phyloP scores from a whole-genome alignment of 2,329 filamentous ascomycete species.

The Plenodomus biglobosus region DNA sequence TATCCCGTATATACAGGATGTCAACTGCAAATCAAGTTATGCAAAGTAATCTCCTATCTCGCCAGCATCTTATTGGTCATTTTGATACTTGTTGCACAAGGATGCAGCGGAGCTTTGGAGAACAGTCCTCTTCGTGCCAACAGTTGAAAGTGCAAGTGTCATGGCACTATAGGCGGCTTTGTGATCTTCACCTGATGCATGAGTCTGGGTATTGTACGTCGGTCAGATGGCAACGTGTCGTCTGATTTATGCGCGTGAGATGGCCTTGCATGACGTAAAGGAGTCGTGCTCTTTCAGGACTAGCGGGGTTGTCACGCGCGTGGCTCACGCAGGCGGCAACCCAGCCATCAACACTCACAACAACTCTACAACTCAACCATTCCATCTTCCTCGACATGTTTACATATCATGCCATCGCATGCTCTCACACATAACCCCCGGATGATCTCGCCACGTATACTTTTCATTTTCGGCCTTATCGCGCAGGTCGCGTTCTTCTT shows the following conservation, averaged over 20 bases:
- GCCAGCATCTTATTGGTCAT: too few relatives aligned
- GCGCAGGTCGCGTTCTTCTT: constrained; percentile 27
- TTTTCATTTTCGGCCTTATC: constrained; percentile 19
- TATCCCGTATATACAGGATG: too few relatives aligned
- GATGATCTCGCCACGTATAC: constrained; percentile 12
- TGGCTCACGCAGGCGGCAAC: constrained; percentile 19
- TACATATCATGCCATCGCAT: constrained; percentile 23
- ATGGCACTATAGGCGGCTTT: neutral
- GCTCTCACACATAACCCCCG: constrained; percentile 15
- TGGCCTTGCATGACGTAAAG: constrained; percentile 7
- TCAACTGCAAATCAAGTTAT: too few relatives aligned
- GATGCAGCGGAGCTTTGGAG: too few relatives aligned
- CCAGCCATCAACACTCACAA: constrained; percentile 18
- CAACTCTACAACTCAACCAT: constrained; percentile 10
- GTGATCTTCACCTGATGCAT: neutral
- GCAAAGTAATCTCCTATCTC: too few relatives aligned
- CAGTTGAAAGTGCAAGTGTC: too few relatives aligned
- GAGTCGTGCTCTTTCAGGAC: neutral
- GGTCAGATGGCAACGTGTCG: neutral
- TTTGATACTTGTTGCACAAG: too few relatives aligned
- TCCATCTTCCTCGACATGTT: constrained; percentile 15
- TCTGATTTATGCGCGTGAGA: neutral
- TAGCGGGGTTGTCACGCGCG: constrained; percentile 8
- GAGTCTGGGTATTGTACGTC: neutral
- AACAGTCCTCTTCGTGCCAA: too few relatives aligned